These are phyloP conservation scores for Fusarium tupiense DNA, from an alignment of 2,329 filamentous ascomycete species.

Conservation along the genomic window DNA sequence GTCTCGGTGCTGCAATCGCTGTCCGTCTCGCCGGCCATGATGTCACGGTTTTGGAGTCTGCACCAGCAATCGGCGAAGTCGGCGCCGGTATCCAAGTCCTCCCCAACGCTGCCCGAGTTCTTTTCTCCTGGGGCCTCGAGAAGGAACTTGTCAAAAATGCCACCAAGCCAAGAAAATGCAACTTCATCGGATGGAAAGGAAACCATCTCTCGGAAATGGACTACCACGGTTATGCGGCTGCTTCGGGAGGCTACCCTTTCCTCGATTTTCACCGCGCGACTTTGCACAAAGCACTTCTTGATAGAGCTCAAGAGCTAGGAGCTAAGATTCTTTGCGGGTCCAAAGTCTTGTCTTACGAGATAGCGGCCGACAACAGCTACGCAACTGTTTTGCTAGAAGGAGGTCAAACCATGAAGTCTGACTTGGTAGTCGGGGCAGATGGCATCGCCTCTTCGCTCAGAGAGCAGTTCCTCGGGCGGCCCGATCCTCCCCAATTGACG, in stretches of 20 bases:
- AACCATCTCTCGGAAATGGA: slow-evolving; percentile 39
- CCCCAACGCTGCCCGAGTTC: slow-evolving; percentile 38
- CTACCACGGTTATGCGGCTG: slow-evolving; percentile 34
- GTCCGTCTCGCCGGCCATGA: slow-evolving; percentile 39
- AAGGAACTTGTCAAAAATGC: slow-evolving; percentile 27
- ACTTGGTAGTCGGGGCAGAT: background rate
- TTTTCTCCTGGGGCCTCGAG: slow-evolving; percentile 39
- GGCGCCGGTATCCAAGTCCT: slow-evolving; percentile 43
- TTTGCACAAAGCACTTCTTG: background rate
- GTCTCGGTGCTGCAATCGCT: slow-evolving; percentile 39
- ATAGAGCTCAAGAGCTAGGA: background rate
- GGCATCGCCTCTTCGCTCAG: background rate
- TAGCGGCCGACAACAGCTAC: background rate
- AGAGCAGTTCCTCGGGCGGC: slow-evolving; percentile 1
- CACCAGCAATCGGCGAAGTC: slow-evolving; percentile 39
- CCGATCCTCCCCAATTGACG: slow-evolving; percentile 45
- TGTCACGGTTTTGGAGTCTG: slow-evolving; percentile 41
- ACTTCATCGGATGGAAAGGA: slow-evolving; percentile 42
- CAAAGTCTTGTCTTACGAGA: background rate
- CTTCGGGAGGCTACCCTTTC: slow-evolving; percentile 48
- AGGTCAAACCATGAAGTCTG: background rate
- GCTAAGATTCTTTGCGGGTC: background rate
- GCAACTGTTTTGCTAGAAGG: background rate
- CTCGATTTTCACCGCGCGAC: slow-evolving; percentile 54
- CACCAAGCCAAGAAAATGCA: slow-evolving; percentile 39